Base-by-base conservation (phyloP, 2,329 filamentous ascomycete genomes). In the Neofusicoccum sp. region DNA sequence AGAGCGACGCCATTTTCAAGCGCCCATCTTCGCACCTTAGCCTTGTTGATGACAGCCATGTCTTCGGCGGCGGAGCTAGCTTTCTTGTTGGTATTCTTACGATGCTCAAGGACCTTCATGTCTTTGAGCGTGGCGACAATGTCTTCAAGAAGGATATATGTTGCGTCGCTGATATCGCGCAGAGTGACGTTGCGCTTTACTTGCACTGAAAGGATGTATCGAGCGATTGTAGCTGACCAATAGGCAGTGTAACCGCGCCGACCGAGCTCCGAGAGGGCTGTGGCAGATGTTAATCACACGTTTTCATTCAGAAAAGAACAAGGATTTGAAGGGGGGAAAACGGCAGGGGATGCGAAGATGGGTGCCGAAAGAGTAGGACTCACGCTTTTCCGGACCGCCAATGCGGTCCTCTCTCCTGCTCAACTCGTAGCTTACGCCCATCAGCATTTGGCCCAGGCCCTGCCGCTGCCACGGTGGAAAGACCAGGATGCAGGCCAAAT, bases 391-490 rank as follows among this genome's bases (percentile, higher is more conserved):
- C 0, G 95, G 95, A 0, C 95, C 93, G 36, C 95, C 95, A 30
- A 97, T 83, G 44, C 93, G 82, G 6, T 87, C 87, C 71, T 98
- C 93, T 60, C 90, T 85, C 49, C 87, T 85, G 20, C 92, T 93
- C 48, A 99, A 88, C 73, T 95, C 93, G 75, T 99, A 99, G 38
- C 90, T 96, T 2, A 95, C 86, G 4, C 91, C 92, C 86, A 99
- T 98, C 33, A 99, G 82, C 54, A 98, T 79, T 56, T 91, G 87
- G 0, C 95, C 95, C 0, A 98, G 83, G 1, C 93, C 92, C 65
- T 91, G 92, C 64, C 89, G 88, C 75, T 98, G 93, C 86, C 93
- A 98, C 0, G 95, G 95, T 1, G 95, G 95, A 70, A 98, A 98
- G 14, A 98, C 85, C 6, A 98, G 82, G 67, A 99, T 99, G 72